phyloP scores from a whole-genome alignment of 2,329 filamentous ascomycete species.

The Hypomyces perniciosus region DNA sequence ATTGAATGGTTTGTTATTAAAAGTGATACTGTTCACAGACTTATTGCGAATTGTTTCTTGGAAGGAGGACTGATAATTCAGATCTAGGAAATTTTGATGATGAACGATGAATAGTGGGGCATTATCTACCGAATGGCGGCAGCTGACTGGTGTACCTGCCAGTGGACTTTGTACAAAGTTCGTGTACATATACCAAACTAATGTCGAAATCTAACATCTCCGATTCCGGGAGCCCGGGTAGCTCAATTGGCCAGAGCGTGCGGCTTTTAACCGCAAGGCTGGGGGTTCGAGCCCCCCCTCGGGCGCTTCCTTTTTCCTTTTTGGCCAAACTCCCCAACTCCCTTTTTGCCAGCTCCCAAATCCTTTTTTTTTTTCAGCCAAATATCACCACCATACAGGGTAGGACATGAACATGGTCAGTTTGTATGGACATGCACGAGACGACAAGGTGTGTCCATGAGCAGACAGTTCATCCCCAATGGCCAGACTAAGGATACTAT shows the following conservation, averaged over 20 bases:
- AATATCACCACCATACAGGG: background rate
- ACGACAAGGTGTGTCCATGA: background rate
- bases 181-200: too few species aligned
- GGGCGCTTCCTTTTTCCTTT: conserved; percentile 17
- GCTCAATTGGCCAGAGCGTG: conserved; percentile 31
- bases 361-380: background rate
- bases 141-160: background rate
- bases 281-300: conserved; percentile 29
- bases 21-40: background rate
- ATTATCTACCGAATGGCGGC: background rate
- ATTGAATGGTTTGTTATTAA: too few species aligned
- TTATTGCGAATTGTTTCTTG: background rate
- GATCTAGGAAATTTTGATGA: conserved; percentile 6
- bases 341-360: background rate
- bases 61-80: conserved; percentile 4
- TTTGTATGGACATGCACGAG: too few species aligned
- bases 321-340: background rate
- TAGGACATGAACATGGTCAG: too few species aligned
- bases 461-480: too few species aligned
- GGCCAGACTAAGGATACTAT: too few species aligned
- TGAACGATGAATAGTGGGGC: conserved; percentile 5
- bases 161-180: too few species aligned
- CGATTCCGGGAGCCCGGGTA: conserved; percentile 19
- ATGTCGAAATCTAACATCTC: background rate
- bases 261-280: conserved; percentile 30